Conservation (phyloP, 176 grass and related monocot genomes). For the Panicum miliaceum region DNA sequence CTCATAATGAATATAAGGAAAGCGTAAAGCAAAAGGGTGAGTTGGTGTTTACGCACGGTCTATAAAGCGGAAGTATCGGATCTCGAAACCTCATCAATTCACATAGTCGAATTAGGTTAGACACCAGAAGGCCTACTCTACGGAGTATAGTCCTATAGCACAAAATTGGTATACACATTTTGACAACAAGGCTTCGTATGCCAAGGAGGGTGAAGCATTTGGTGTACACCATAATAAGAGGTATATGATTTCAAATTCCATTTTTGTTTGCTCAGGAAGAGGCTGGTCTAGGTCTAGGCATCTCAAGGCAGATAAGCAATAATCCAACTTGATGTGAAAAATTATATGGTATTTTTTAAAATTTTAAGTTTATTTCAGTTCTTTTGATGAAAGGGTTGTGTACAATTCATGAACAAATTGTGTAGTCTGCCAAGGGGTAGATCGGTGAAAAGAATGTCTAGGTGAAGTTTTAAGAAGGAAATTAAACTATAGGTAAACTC, state of each 20-base stretch:
- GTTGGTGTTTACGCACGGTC: background rate
- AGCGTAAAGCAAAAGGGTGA: background rate
- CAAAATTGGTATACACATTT: background rate
- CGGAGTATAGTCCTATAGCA: too few relatives aligned
- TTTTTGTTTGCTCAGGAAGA: background rate
- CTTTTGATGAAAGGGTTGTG: too few relatives aligned
- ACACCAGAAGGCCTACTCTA: background rate
- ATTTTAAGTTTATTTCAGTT: background rate
- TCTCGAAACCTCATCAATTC: background rate
- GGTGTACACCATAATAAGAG: background rate
- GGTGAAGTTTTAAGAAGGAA: too few relatives aligned
- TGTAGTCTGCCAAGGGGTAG: too few relatives aligned
- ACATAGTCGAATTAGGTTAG: background rate
- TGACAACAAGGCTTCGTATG: background rate
- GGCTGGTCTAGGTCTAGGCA: too few relatives aligned
- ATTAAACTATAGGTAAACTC: too few relatives aligned
- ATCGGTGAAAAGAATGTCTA: too few relatives aligned
- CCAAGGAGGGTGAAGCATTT: accelerated
- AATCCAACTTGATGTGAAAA: background rate
- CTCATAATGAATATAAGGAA: background rate
- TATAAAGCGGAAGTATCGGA: background rate
- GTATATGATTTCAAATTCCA: background rate
- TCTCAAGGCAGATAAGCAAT: background rate
- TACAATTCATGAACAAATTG: too few relatives aligned
- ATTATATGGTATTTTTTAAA: background rate